A percentile compares a stretch with the other conserved stretches of the same genome.
phyloP scores from a whole-genome alignment of 306 rosid genomes.

The Cucumis cinereus region DNA sequence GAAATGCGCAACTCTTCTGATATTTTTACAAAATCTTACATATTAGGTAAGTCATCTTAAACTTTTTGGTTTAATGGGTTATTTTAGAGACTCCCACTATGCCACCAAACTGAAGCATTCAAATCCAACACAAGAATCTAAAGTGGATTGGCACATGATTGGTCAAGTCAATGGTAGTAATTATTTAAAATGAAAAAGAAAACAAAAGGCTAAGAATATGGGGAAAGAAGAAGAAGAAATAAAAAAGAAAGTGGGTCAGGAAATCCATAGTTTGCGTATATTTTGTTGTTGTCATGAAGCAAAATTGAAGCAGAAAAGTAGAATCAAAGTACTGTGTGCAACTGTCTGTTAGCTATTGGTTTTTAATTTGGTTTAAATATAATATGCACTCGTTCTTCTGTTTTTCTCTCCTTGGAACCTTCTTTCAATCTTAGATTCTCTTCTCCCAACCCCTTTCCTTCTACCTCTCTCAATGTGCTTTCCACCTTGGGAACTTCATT shows the following conservation, averaged over 20 bases:
- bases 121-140: too few relatives aligned
- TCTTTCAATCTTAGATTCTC: conserved; percentile 12
- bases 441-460: background rate
- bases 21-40: too few relatives aligned
- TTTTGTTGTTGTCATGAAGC: conserved; percentile 44
- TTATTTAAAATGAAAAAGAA: background rate
- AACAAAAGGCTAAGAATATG: background rate
- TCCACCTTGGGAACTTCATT: background rate
- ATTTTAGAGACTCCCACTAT: too few relatives aligned
- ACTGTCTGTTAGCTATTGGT: conserved; percentile 56
- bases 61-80: too few relatives aligned
- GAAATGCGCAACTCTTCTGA: too few relatives aligned
- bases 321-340: conserved; percentile 20
- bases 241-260: conserved; percentile 26
- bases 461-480: background rate
- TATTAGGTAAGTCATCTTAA: too few relatives aligned
- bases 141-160: background rate
- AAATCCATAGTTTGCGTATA: conserved; percentile 31
- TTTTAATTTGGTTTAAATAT: conserved; percentile 24
- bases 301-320: conserved; percentile 28
- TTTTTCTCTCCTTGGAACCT: conserved; percentile 51
- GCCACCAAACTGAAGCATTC: too few relatives aligned
- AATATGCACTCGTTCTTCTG: conserved; percentile 32
- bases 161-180: background rate
- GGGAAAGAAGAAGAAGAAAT: background rate